Conservation (phyloP, 2,329 filamentous ascomycete genomes). For the Knufia fluminis region DNA sequence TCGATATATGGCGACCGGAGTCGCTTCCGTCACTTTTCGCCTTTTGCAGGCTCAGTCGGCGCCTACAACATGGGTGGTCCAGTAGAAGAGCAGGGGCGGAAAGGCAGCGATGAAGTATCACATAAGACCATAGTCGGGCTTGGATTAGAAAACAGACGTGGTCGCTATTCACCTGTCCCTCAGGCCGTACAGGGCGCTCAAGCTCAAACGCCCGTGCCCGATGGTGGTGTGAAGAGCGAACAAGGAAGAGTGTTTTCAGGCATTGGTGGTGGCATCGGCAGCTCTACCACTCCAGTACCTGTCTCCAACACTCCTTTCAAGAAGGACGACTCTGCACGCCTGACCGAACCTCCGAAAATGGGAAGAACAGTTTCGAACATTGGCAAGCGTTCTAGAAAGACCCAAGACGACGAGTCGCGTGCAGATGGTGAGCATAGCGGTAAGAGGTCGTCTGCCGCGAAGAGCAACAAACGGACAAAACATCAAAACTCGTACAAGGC, state of each 20-base stretch:
- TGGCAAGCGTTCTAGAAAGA: slow-evolving; percentile 54
- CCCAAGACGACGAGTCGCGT: slow-evolving; percentile 64
- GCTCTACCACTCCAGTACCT: slow-evolving; percentile 32
- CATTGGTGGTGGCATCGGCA: slow-evolving; percentile 63
- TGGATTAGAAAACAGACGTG: slow-evolving; percentile 64
- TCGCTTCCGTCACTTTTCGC: slow-evolving; percentile 28
- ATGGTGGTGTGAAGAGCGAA: slow-evolving; percentile 87
- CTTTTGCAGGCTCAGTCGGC: slow-evolving; percentile 28
- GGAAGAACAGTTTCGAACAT: slow-evolving; percentile 39
- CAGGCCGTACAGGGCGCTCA: slow-evolving; percentile 92
- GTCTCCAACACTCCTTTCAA: slow-evolving; percentile 38
- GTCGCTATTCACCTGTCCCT: slow-evolving; percentile 76
- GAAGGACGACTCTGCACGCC: slow-evolving; percentile 41
- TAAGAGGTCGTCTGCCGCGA: slow-evolving; percentile 11
- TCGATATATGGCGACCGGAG: slow-evolving; percentile 20
- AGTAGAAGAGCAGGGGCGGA: slow-evolving; percentile 33
- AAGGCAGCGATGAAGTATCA: slow-evolving; percentile 47
- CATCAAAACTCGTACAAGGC: slow-evolving; percentile 21
- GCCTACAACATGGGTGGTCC: slow-evolving; percentile 25
- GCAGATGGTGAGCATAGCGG: slow-evolving; percentile 52
- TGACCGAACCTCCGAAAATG: slow-evolving; percentile 30
- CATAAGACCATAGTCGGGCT: slow-evolving; percentile 65
- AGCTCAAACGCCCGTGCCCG: slow-evolving; percentile 67
- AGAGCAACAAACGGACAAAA: slow-evolving; percentile 19
- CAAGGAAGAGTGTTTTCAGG: slow-evolving; percentile 92